Percentiles rank a stretch among this genome's conserved stretches.
These are phyloP conservation scores for Phaeoacremonium minimum DNA, from an alignment of 2,329 filamentous ascomycete species.

Conservation along the genomic window DNA sequence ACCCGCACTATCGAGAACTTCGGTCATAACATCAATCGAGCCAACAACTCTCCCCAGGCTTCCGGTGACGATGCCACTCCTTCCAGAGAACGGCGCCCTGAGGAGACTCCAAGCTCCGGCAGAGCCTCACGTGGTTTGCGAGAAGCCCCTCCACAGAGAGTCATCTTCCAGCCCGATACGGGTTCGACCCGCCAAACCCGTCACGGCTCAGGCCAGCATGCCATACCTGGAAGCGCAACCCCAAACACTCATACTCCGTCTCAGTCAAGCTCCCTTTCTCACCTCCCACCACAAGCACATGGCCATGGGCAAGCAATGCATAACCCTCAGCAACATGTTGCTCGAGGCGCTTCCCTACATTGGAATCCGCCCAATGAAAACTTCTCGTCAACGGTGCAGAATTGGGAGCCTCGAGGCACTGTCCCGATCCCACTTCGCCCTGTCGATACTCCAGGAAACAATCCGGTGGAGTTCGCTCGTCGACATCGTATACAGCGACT, in stretches of 20 bases:
- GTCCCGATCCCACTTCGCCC: conserved; percentile 66
- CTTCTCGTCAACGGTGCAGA: conserved; percentile 56
- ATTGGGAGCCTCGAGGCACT: conserved; percentile 64
- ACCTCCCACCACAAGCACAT: conserved; percentile 12
- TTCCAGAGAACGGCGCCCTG: conserved; percentile 44
- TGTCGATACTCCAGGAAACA: conserved; percentile 71
- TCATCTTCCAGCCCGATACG: conserved; percentile 81
- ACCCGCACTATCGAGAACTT: conserved; percentile 77
- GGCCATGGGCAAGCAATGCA: conserved; percentile 14
- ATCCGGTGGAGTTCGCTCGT: conserved; percentile 62
- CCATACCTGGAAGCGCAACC: conserved; percentile 17
- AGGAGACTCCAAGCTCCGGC: conserved; percentile 47
- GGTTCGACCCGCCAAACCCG: conserved; percentile 60
- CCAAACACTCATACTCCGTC: conserved; percentile 17
- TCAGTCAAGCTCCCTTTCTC: conserved; percentile 17
- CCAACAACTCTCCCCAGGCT: conserved; percentile 50
- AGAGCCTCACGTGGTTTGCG: conserved; percentile 63
- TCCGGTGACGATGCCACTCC: conserved; percentile 59
- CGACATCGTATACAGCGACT: conserved; percentile 42
- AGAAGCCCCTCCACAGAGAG: conserved; percentile 78
- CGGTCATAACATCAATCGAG: conserved; percentile 38
- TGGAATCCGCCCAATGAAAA: conserved; percentile 55
- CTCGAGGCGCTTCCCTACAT: conserved; percentile 34
- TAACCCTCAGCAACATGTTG: conserved; percentile 17
- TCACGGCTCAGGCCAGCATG: conserved; percentile 45